Base-by-base conservation (phyloP, 305 asterid genomes). In the Euphrasia arctica region DNA sequence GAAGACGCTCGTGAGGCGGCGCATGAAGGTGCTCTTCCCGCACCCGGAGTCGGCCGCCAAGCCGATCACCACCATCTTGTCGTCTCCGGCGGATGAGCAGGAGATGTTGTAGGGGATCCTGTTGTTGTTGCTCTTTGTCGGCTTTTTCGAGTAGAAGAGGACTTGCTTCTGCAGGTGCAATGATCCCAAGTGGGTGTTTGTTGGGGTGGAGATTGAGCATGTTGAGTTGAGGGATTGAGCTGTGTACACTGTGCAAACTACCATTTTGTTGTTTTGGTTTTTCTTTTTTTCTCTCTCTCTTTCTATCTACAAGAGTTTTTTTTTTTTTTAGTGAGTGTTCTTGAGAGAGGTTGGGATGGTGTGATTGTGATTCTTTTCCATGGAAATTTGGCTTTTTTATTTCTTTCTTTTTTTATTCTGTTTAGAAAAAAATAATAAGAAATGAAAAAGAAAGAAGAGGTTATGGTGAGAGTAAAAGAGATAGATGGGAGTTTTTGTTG, bases 21-120 rank as follows among this genome's bases (percentile, higher is more conserved):
- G 78, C 99, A 94, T 94, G 87, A 94, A 94, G 0, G 99, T 94
- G 58, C 96, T 88, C 66, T 94, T 94, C n/a, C 99, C 98, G 70
- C 99, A 94, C 0, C 99, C 98, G 0, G 98, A 90, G 67, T 94
- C 99, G 2, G 99, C 98, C 0, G 98, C 97, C 0, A 94, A 42
- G 7, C 96, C 99, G 3, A 94, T 94, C 6, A 94, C 96, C 32
- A 90, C 82, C 0, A 97, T 86, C 51, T 85, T 78, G 18, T 71
- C 70, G 0, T 71, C 36, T 4, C 36, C 36, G 36, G 36, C 84
- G 4, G 88, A 71, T 0, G 97, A 74, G 80, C 96, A 90, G 54
- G 89, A 78, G 22, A 80, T 77, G 25, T 43, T 63, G 22, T 34
- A n/a, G 8, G 54, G 62, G 36, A 3, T 32, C 36, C 22, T 18